These are phyloP conservation scores for Fragaria iinumae DNA, from an alignment of 306 rosid genomes.

Conservation along the genomic window DNA sequence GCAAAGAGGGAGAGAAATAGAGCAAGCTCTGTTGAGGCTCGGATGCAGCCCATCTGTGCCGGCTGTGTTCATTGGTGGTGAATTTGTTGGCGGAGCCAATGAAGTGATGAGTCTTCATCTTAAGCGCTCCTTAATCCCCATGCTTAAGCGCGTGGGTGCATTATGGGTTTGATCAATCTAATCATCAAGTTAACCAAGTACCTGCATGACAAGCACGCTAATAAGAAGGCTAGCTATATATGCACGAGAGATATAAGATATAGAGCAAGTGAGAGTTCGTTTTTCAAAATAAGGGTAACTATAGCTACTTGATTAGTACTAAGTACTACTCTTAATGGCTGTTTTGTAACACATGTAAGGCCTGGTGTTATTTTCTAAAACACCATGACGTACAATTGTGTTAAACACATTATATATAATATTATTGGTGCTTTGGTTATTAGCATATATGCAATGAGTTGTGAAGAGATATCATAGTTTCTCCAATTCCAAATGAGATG, in stretches of 20 bases:
- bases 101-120: constrained; percentile 95
- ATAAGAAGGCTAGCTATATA: background rate
- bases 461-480: too few species aligned
- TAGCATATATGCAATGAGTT: too few species aligned
- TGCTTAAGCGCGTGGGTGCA: constrained; percentile 86
- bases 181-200: background rate
- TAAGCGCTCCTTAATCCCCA: constrained; percentile 70
- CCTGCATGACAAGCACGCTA: background rate
- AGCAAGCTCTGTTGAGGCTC: constrained; percentile 68
- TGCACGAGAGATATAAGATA: background rate
- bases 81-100: constrained; percentile 82
- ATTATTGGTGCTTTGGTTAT: too few species aligned
- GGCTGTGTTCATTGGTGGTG: constrained; percentile 77
- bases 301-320: background rate
- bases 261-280: background rate
- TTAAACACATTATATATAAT: background rate
- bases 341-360: background rate
- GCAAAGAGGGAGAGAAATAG: constrained; percentile 78
- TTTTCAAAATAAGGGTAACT: background rate
- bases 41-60: constrained; percentile 83
- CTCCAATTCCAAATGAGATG: too few species aligned
- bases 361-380: background rate
- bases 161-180: constrained; percentile 54
- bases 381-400: background rate
- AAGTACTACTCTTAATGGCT: background rate